Base-by-base conservation (phyloP, 441 rosid genomes). In the Populus hybrid region DNA sequence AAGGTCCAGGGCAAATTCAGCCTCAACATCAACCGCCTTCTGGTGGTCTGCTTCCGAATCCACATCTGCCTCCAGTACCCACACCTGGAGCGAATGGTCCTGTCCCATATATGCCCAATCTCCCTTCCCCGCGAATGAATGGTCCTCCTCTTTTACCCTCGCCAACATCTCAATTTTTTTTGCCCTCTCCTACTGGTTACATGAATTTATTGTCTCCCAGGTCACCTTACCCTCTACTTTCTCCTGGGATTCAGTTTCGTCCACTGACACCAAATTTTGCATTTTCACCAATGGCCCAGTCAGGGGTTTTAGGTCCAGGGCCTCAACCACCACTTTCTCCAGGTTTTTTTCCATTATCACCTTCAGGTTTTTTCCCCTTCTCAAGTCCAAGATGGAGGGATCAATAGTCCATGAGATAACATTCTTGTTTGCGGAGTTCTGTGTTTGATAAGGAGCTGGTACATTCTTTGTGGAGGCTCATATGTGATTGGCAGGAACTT, bases 301-400 rank as follows among this genome's bases (percentile, higher is more conserved):
- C 93, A 6, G 97, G 98, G 79, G 85, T 93, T 78, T 77, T 90
- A 86, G 95, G 93, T 78, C 92, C 89, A 46, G 95, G 92, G 76
- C 89, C 95, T 11, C 95, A 86, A 35, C 93, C 98, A 21, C 98
- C 89, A 35, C 91, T 81, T 46, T 92, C 97, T 67, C 92, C 97
- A 8, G 88, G 96, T 63, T 63, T 83, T 70, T 89, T 82, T 69
- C 95, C 95, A 8, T 77, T 82, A 32, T 91, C 93, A 64, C 93
- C 95, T 64, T 81, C 91, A 69, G 90, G 92, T 50, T 88, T 88
- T 77, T 95, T 89, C 70, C 89, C 97, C 14, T 72, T 86, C 38
- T 81, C 89, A 68, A 92, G 97, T 85, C 99, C 99, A 77, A 90
- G 92, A 86, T 93, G 98, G 98, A 87, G 91, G 76, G 86, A 83